These are phyloP conservation scores for Picochlorum sp. DNA, from an alignment of 139 green algal species.

Conservation along the genomic window DNA sequence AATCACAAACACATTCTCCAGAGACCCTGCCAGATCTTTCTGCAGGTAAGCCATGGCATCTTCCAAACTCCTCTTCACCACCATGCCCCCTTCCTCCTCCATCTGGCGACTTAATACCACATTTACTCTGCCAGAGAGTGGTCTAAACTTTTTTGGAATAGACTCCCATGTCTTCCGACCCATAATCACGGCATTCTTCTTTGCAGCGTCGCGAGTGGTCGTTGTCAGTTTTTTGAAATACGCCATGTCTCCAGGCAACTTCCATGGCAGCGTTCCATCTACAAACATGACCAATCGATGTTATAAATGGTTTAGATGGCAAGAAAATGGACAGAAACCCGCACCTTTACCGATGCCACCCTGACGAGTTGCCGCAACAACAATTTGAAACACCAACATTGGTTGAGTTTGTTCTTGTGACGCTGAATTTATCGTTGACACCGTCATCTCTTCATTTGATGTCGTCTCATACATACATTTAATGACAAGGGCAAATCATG, in stretches of 20 bases:
- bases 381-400: constrained; percentile 65
- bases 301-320: neutral
- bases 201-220: constrained; percentile 27
- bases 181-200: constrained; percentile 96
- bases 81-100: neutral
- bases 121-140: constrained; percentile 85
- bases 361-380: constrained; percentile 73
- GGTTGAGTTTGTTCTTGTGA: too few species aligned
- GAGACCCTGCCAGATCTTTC: constrained; percentile 3
- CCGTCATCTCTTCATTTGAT: too few species aligned
- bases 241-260: constrained; percentile 76
- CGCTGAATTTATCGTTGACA: too few species aligned
- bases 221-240: constrained; percentile 88
- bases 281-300: neutral
- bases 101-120: constrained; percentile 66
- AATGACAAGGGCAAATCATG: too few species aligned
- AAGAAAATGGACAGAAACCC: constrained; percentile 2
- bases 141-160: constrained; percentile 85
- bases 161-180: constrained; percentile 95
- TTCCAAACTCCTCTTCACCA: constrained; percentile 52
- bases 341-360: constrained; percentile 75
- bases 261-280: constrained; percentile 60
- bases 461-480: too few species aligned
- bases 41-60: constrained; percentile 59
- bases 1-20: constrained; percentile 95